These are phyloP conservation scores for Penicillium sp. DNA, from an alignment of 2,329 filamentous ascomycete genomes.

Conservation along the genomic window DNA sequence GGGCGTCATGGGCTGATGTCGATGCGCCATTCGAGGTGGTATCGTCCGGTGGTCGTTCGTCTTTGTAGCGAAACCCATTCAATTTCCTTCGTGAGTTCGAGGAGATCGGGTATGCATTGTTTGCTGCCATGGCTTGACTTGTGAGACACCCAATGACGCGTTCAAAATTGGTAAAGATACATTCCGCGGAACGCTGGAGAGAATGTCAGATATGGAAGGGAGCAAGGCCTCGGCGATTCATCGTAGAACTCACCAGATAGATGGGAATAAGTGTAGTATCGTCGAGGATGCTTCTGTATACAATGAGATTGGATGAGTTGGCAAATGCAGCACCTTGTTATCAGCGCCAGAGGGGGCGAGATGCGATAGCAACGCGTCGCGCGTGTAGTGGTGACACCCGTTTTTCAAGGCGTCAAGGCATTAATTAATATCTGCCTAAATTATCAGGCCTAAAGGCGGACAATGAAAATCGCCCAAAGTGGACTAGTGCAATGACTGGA, in stretches of 20 bases:
- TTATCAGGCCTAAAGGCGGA: conserved; percentile 28
- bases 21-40: conserved; percentile 23
- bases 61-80: conserved; percentile 56
- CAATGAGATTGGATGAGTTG: conserved; percentile 12
- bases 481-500: conserved; percentile 33
- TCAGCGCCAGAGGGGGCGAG: conserved; percentile 5
- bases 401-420: conserved; percentile 14
- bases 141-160: conserved; percentile 14
- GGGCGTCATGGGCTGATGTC: conserved; percentile 39
- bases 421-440: conserved; percentile 13
- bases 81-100: conserved; percentile 57
- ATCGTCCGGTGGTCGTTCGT: conserved; percentile 23
- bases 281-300: not conserved
- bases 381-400: conserved; percentile 29
- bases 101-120: conserved; percentile 44
- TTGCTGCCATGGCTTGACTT: conserved; percentile 28
- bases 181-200: conserved; percentile 25
- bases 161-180: conserved; percentile 24
- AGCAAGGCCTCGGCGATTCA: not conserved
- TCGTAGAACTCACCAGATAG: not conserved
- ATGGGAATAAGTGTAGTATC: not conserved
- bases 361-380: conserved; percentile 33
- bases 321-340: conserved; percentile 17
- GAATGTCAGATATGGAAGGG: conserved; percentile 15
- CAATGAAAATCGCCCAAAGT: conserved; percentile 25